Conservation (phyloP, 2,329 filamentous ascomycete genomes). For the Paecilomyces sp. region DNA sequence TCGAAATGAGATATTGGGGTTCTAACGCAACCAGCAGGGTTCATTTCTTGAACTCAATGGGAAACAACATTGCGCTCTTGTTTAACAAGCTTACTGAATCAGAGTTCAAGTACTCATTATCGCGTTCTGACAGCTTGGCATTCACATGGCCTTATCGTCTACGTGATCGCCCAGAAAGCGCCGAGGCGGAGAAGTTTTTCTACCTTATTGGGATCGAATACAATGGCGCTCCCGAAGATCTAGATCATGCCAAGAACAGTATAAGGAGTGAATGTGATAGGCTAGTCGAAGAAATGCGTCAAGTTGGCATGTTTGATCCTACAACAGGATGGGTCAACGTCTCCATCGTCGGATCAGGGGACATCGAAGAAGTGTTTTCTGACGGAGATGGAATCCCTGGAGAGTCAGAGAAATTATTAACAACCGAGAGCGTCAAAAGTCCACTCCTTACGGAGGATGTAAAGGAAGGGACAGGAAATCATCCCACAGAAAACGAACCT, state of each 20-base stretch:
- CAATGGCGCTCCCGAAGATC: background rate
- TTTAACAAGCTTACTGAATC: background rate
- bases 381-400: background rate
- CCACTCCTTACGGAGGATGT: background rate
- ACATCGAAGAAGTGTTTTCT: background rate
- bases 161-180: background rate
- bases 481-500: background rate
- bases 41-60: background rate
- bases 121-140: background rate
- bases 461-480: background rate
- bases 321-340: background rate
- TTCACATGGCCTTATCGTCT: background rate
- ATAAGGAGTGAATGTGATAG: background rate
- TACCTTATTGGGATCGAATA: background rate
- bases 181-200: background rate
- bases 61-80: background rate
- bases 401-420: background rate
- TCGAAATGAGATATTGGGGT: background rate
- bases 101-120: background rate
- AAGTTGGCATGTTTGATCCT: background rate
- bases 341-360: background rate
- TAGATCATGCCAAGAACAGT: background rate
- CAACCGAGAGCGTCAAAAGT: background rate
- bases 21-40: background rate
- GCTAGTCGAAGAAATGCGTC: background rate